Evolutionary conservation across 2,329 filamentous ascomycete genomes (phyloP).

Genomic region (Helotiales sp.): DNA sequence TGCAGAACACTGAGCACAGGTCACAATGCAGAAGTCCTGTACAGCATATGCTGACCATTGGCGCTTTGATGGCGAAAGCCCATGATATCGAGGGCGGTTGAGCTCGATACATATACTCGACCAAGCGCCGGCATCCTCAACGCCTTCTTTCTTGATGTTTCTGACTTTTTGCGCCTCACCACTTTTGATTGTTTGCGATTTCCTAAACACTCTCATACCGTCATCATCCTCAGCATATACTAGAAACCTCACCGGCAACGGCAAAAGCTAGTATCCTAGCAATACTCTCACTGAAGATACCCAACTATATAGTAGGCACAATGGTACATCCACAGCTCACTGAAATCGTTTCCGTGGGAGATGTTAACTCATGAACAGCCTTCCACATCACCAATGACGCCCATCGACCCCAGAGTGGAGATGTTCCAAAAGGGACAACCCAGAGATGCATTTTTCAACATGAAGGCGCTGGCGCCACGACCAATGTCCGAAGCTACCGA

Average conservation of each 20-base stretch:
- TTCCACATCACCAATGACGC: conserved; percentile 35
- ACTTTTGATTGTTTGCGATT: conserved; percentile 34
- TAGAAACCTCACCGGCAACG: conserved; percentile 42
- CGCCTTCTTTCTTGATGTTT: conserved; percentile 37
- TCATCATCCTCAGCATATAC: conserved; percentile 29
- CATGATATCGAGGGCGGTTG: conserved; percentile 18
- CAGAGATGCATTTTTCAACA: conserved; percentile 65
- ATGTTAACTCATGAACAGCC: conserved; percentile 36
- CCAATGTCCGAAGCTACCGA: conserved; percentile 76
- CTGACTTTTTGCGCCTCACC: conserved; percentile 34
- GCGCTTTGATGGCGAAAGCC: conserved; percentile 36
- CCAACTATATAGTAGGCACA: conserved; percentile 31
- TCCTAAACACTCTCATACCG: conserved; percentile 30
- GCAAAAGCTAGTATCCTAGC: conserved; percentile 38
- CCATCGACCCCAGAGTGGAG: conserved; percentile 41
- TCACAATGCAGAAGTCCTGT: conserved; percentile 37
- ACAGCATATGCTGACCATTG: conserved; percentile 36
- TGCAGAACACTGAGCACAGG: conserved; percentile 40
- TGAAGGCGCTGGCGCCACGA: conserved; percentile 57
- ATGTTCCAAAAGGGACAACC: conserved; percentile 54
- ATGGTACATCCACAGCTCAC: conserved; percentile 33
- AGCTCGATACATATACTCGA: conserved; percentile 41
- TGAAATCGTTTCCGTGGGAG: neutral
- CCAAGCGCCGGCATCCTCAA: conserved; percentile 38
- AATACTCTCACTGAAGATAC: conserved; percentile 34